These are phyloP conservation scores for Waitea zeae DNA, from an alignment of 1,284 basidiomycete genomes.

Conservation along the genomic window DNA sequence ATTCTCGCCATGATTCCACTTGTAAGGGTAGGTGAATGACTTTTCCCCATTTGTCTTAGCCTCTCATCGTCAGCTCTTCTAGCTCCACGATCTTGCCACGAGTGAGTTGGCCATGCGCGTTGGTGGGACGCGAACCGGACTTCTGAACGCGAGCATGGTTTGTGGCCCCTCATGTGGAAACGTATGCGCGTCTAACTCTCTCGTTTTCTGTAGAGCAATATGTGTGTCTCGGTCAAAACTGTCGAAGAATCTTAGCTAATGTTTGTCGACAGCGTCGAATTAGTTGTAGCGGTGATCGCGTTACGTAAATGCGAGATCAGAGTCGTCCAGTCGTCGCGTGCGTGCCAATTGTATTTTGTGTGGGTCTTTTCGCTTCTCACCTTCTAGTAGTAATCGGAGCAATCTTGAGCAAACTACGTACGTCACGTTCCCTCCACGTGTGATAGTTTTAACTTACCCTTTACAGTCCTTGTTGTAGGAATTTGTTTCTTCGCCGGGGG, in stretches of 20 bases:
- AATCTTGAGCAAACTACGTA: constrained; percentile 62
- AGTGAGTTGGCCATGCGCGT: constrained; percentile 58
- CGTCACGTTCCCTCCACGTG: constrained; percentile 9
- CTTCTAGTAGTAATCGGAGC: constrained; percentile 48
- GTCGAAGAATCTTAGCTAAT: constrained; percentile 2
- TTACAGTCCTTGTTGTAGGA: constrained; percentile 31
- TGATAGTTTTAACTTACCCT: background rate
- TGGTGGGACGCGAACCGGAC: constrained; percentile 62
- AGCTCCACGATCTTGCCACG: constrained; percentile 70
- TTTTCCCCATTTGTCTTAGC: background rate
- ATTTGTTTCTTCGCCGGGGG: constrained; percentile 76
- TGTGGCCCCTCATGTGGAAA: constrained; percentile 8
- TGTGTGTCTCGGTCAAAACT: constrained; percentile 22
- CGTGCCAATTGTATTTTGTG: constrained; percentile 13
- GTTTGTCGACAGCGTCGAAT: constrained; percentile 34
- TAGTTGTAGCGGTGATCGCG: constrained; percentile 64
- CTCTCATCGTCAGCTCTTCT: constrained; percentile 1
- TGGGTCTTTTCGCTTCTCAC: constrained; percentile 1
- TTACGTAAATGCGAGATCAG: constrained; percentile 71
- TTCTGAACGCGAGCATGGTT: constrained; percentile 74
- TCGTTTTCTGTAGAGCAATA: constrained; percentile 35
- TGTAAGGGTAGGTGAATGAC: constrained; percentile 48
- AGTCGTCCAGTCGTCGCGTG: constrained; percentile 67
- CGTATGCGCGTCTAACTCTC: constrained; percentile 5
- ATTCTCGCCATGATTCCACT: constrained; percentile 51